Base-by-base conservation (phyloP, 2,329 filamentous ascomycete genomes). In the Ophiosphaerella korrae region DNA sequence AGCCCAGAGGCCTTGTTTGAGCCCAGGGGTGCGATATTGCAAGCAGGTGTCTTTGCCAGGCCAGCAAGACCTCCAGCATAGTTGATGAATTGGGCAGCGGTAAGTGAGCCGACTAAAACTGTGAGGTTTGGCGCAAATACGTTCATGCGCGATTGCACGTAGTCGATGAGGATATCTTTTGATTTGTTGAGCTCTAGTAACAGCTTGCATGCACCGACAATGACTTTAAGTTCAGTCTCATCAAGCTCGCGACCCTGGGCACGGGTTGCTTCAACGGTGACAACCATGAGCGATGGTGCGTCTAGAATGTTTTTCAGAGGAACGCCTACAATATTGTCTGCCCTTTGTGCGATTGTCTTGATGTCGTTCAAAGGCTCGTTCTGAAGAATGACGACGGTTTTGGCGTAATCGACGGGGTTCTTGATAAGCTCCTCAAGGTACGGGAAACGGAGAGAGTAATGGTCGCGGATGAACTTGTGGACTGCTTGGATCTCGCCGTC, bases 91-190 rank as follows among this genome's bases (percentile, higher is more conserved):
- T 97, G 93, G 3, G 94, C 94, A 7, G 94, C 93, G 2, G 93
- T 97, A 14, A 96, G 82, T 0, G 93, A 94, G 14, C 94, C 94
- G 50, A 99, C 89, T 14, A 99, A 83, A 1, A 86, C 87, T 0
- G 94, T 96, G 46, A 97, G 77, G 66, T 99, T 99, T 0, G 94
- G 94, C 4, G 94, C 94, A 70, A 97, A 97, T 31, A 96, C 82
- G 61, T 89, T 94, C 90, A 99, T 97, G 55, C 94, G 89, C 32
- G 93, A 97, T 75, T 97, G 90, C 13, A 99, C 94, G 67, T 96
- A 99, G 70, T 94, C 88, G 2, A 90, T 96, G 47, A 99, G 82
- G 0, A 87, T 89, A 55, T 84, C 88, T 75, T 97, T 97, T 24
- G 93, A 92, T 59, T 83, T 86, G 71, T 97, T 91, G 8, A 99